Evolutionary conservation across 306 rosid genomes (phyloP).

Genomic region (Corylus avellana): DNA sequence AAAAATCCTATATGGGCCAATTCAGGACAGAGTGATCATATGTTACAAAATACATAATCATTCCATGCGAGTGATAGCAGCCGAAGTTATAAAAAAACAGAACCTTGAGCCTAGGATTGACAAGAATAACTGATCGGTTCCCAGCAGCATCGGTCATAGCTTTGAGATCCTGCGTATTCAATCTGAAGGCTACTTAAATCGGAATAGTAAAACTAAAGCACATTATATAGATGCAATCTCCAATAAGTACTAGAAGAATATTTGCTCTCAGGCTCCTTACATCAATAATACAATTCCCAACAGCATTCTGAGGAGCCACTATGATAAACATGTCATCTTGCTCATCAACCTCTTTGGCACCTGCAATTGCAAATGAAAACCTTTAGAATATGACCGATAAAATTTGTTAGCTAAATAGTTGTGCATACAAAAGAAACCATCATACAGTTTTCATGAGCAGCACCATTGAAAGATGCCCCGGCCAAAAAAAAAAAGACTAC

Average conservation of each 20-base stretch:
- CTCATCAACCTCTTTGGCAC: constrained; percentile 85
- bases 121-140: constrained; percentile 74
- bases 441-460: not conserved
- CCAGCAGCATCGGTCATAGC: constrained; percentile 94
- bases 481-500: not conserved
- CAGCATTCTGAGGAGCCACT: constrained; percentile 98
- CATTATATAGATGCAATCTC: constrained; percentile 16
- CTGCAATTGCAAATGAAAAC: constrained; percentile 49
- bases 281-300: constrained; percentile 92
- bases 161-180: constrained; percentile 69
- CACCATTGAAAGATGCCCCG: not conserved
- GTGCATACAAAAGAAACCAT: not conserved
- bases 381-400: constrained; percentile 2
- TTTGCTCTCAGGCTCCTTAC: constrained; percentile 47
- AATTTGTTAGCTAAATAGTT: not conserved
- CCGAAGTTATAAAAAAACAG: constrained; percentile 19
- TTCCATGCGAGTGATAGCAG: constrained; percentile 24
- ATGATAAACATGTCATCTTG: constrained; percentile 86
- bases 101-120: constrained; percentile 91
- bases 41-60: constrained; percentile 14
- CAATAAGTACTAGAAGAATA: constrained; percentile 22
- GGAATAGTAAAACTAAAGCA: constrained; percentile 17
- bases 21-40: not conserved
- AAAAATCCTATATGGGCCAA: not conserved
- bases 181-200: constrained; percentile 27